phyloP scores from a whole-genome alignment of 192 early-diverging fungal species.

The Obelidium mucronatum region DNA sequence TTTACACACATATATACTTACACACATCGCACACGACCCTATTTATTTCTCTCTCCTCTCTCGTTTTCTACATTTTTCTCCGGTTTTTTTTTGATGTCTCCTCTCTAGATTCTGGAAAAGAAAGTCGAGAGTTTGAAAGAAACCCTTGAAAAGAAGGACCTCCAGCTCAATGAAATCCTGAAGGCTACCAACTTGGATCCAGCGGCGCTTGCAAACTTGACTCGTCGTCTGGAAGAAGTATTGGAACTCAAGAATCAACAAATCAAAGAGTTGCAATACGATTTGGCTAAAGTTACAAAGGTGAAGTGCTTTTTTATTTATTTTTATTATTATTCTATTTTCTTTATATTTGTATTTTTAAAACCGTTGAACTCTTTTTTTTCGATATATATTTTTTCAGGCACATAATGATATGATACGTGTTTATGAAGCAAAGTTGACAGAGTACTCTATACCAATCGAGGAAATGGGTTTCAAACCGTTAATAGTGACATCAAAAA shows the following conservation, averaged over 20 bases:
- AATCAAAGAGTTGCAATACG: slow-evolving; percentile 72
- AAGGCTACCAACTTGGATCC: slow-evolving; percentile 70
- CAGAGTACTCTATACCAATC: slow-evolving; percentile 64
- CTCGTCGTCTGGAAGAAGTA: slow-evolving; percentile 63
- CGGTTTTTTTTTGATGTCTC: neutral
- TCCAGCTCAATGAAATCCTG: slow-evolving; percentile 70
- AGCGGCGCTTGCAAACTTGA: slow-evolving; percentile 58
- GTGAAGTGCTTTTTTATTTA: slow-evolving; percentile 28
- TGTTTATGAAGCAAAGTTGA: slow-evolving; percentile 68
- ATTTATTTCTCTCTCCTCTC: neutral
- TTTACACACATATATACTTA: neutral
- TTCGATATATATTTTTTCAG: too few relatives aligned
- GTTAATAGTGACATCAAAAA: slow-evolving; percentile 50
- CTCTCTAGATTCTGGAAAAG: slow-evolving; percentile 64
- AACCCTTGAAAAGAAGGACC: slow-evolving; percentile 66
- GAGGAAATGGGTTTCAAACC: slow-evolving; percentile 72
- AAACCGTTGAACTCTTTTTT: slow-evolving; percentile 22
- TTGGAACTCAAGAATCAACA: slow-evolving; percentile 64
- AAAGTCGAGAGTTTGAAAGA: slow-evolving; percentile 63
- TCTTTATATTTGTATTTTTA: slow-evolving; percentile 15
- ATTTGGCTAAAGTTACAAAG: slow-evolving; percentile 70
- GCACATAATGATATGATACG: slow-evolving; percentile 72
- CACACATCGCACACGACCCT: neutral
- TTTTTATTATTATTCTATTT: neutral
- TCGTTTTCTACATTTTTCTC: neutral